Evolutionary conservation across 1,284 basidiomycete genomes (phyloP).

Genomic region (Ceratobasidium sp.): DNA sequence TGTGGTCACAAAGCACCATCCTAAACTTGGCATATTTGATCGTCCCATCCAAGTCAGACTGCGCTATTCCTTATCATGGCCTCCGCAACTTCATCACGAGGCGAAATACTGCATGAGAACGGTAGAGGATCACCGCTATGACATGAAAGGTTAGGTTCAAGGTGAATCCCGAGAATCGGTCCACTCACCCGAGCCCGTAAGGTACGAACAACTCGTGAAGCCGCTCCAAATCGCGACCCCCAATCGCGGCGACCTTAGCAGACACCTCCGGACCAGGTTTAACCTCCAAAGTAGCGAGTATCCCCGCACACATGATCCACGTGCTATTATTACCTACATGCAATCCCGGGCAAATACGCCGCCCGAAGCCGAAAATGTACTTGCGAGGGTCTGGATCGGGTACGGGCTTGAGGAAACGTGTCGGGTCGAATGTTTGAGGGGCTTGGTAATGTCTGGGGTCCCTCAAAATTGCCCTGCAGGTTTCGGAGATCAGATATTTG

Average conservation of each 20-base stretch:
- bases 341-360: constrained; percentile 46
- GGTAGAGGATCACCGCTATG: not conserved
- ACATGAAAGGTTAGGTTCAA: not conserved
- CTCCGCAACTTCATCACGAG: constrained; percentile 1
- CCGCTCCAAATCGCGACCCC: constrained; percentile 10
- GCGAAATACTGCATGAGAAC: not conserved
- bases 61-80: not conserved
- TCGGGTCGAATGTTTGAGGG: constrained; percentile 44
- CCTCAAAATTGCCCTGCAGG: constrained; percentile 44
- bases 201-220: not conserved
- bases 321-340: constrained; percentile 47
- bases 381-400: constrained; percentile 44
- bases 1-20: too few species aligned
- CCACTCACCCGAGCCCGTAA: not conserved
- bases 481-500: not conserved
- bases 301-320: constrained; percentile 21
- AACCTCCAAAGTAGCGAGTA: constrained; percentile 22
- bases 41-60: too few species aligned
- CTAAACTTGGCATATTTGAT: too few species aligned
- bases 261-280: not conserved
- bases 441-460: constrained; percentile 44
- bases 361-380: constrained; percentile 28
- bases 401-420: constrained; percentile 44
- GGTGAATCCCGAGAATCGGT: not conserved
- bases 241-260: not conserved